Conservation (phyloP, 331 rosid genomes). For the Erythrophleum ivorense region DNA sequence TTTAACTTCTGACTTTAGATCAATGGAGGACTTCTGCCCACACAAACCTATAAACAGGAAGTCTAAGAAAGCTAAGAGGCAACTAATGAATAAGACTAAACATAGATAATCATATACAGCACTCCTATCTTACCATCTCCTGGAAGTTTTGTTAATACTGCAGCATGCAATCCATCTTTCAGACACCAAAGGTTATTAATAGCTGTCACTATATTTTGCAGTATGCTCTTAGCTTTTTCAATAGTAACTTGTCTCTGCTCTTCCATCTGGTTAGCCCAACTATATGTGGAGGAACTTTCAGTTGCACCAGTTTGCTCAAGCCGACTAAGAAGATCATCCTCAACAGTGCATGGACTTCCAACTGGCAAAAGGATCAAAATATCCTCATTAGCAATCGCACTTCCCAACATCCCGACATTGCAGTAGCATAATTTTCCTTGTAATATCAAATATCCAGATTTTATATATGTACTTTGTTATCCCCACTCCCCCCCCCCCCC, state of each 20-base stretch:
- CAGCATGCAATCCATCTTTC: constrained; percentile 58
- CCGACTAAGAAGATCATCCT: constrained; percentile 62
- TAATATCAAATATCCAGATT: not conserved
- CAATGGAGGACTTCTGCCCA: constrained; percentile 45
- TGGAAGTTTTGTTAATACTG: constrained; percentile 47
- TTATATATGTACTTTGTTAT: not conserved
- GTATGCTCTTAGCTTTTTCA: constrained; percentile 45
- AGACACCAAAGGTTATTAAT: constrained; percentile 59
- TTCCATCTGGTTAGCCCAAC: constrained; percentile 47
- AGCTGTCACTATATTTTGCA: constrained; percentile 48
- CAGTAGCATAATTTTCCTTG: not conserved
- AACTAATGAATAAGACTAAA: constrained; percentile 20
- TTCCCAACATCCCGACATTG: not conserved
- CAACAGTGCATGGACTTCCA: constrained; percentile 52
- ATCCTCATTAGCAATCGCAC: constrained; percentile 15
- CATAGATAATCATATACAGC: not conserved
- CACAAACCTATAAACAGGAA: constrained; percentile 53
- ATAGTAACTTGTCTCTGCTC: constrained; percentile 41
- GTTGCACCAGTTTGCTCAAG: constrained; percentile 72
- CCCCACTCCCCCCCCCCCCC: not conserved
- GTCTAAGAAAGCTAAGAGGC: constrained; percentile 29
- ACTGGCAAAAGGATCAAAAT: constrained; percentile 46
- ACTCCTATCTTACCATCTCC: constrained; percentile 55
- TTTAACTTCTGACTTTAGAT: constrained; percentile 49
- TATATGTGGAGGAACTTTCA: constrained; percentile 61